phyloP scores from a whole-genome alignment of 1,284 basidiomycete species.

The Ceraceosorus guamensis region DNA sequence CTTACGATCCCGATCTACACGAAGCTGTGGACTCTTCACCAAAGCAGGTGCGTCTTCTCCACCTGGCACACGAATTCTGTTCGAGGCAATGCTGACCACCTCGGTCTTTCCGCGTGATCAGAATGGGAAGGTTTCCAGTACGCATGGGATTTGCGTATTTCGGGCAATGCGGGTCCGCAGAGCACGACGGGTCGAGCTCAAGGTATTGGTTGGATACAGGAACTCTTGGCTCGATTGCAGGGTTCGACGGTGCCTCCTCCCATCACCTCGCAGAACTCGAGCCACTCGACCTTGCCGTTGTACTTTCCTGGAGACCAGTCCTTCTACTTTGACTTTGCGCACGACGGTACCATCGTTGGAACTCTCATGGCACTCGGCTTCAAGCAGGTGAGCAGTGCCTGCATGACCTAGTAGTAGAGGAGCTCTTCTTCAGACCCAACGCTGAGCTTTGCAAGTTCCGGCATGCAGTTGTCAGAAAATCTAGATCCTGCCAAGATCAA shows the following conservation, averaged over 20 bases:
- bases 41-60: no score
- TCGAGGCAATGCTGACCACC: no score
- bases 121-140: slow-evolving; percentile 73
- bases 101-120: slow-evolving; percentile 70
- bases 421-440: no score
- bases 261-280: slow-evolving; percentile 38
- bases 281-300: slow-evolving; percentile 20
- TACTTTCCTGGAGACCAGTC: slow-evolving; percentile 41
- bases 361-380: slow-evolving; percentile 41
- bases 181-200: slow-evolving; percentile 69
- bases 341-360: slow-evolving; percentile 35
- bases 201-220: slow-evolving; percentile 68
- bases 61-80: no score
- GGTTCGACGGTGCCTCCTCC: slow-evolving; percentile 19
- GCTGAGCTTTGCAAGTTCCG: background rate
- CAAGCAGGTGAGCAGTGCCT: slow-evolving; percentile 22
- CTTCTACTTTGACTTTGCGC: slow-evolving; percentile 41
- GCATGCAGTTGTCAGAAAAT: slow-evolving; percentile 16
- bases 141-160: slow-evolving; percentile 55
- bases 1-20: no score
- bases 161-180: slow-evolving; percentile 64
- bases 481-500: slow-evolving; percentile 16
- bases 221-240: slow-evolving; percentile 39
- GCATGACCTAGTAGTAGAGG: background rate
- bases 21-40: no score